Evolutionary conservation across 208 protist genomes (phyloP).

Genomic region (Naegleria lovaniensis): DNA sequence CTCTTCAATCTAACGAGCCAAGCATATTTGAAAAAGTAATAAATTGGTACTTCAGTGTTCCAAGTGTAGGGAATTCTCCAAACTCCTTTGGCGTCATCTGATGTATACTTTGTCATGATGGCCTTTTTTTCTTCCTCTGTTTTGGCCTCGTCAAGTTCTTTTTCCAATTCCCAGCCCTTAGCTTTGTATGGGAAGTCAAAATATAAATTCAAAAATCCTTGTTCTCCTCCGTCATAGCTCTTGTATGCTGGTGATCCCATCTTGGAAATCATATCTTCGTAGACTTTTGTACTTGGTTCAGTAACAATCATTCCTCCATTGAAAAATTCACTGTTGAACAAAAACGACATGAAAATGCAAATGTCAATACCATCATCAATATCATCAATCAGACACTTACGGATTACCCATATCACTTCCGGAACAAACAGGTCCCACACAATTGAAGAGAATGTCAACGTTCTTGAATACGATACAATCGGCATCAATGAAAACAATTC

Average conservation of each 20-base stretch:
- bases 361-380: not conserved
- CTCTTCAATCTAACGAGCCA: not conserved
- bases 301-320: conserved; percentile 16
- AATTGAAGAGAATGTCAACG: not conserved
- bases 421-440: not conserved
- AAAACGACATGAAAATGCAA: too few species aligned
- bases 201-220: conserved; percentile 27
- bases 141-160: not conserved
- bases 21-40: not conserved
- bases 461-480: not conserved
- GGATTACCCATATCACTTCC: not conserved
- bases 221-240: conserved; percentile 20
- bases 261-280: not conserved
- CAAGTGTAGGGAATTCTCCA: not conserved
- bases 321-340: conserved; percentile 1
- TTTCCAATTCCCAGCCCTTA: not conserved
- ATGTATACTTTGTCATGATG: not conserved
- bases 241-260: not conserved
- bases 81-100: not conserved
- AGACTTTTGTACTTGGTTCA: conserved; percentile 4
- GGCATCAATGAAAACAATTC: not conserved
- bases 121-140: not conserved
- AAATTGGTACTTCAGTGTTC: conserved; percentile 2
- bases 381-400: not conserved
- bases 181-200: conserved; percentile 2